phyloP scores from a whole-genome alignment of 2,329 filamentous ascomycete species.

The Davidsoniella australis region DNA sequence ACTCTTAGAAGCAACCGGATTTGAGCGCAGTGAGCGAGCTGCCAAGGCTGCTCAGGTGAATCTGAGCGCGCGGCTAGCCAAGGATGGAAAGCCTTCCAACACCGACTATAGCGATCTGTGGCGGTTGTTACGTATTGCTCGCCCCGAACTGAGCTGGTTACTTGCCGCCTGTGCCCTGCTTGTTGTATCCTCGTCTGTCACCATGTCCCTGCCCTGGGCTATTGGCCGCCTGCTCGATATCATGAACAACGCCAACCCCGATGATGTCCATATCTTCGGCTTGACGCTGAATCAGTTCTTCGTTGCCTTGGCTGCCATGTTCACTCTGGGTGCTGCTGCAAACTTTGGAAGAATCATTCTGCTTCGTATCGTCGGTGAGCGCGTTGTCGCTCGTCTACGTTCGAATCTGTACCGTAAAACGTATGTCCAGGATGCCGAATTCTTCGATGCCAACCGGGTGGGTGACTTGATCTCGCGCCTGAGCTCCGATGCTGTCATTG shows the following conservation, averaged over 20 bases:
- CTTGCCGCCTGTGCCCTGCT: conserved; percentile 67
- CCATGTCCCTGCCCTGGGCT: conserved; percentile 91
- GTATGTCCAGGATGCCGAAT: conserved; percentile 94
- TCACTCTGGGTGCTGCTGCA: conserved; percentile 69
- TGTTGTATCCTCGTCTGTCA: conserved; percentile 77
- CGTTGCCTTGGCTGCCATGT: conserved; percentile 53
- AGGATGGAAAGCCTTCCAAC: conserved; percentile 44
- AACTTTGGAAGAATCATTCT: conserved; percentile 93
- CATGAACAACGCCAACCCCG: conserved; percentile 48
- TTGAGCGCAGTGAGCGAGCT: conserved; percentile 64
- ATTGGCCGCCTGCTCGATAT: conserved; percentile 92
- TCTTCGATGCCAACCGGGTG: conserved; percentile 94
- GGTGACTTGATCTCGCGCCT: conserved; percentile 91
- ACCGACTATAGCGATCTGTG: conserved; percentile 57
- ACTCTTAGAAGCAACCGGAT: conserved; percentile 27
- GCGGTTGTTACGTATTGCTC: conserved; percentile 76
- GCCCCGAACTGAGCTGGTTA: conserved; percentile 66
- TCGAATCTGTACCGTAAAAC: conserved; percentile 83
- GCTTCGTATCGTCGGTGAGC: conserved; percentile 82
- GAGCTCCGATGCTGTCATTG: conserved; percentile 91
- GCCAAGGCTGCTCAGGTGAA: conserved; percentile 78
- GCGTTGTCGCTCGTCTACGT: conserved; percentile 77
- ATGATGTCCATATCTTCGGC: conserved; percentile 61
- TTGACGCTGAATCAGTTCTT: conserved; percentile 81
- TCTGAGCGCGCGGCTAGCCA: conserved; percentile 70